Evolutionary conservation across 1,284 basidiomycete species (phyloP).

Genomic region (Hortiboletus rubellus): DNA sequence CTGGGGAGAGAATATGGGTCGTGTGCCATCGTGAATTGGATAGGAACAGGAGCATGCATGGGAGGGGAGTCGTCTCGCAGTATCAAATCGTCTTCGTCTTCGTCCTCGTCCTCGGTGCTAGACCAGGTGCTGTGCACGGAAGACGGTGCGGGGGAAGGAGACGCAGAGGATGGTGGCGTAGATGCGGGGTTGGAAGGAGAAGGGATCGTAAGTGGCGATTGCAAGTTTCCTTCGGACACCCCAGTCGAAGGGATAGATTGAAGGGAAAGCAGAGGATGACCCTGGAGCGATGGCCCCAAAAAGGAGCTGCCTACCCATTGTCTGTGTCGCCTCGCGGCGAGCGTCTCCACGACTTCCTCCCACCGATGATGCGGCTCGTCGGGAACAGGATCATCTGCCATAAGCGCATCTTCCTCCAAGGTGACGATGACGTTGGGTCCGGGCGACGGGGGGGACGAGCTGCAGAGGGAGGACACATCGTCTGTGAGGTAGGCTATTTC

Average conservation of each 20-base stretch:
- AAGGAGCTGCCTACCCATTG: neutral
- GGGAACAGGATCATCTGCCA: constrained; percentile 2
- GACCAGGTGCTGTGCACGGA: constrained; percentile 4
- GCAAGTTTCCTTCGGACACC: constrained; percentile 20
- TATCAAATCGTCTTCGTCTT: constrained; percentile 3
- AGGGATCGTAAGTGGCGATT: constrained; percentile 33
- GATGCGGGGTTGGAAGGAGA: constrained; percentile 14
- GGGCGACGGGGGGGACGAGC: constrained; percentile 27
- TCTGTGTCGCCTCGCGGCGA: constrained; percentile 2
- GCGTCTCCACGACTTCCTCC: constrained; percentile 16
- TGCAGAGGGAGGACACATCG: constrained; percentile 15
- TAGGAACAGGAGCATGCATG: neutral
- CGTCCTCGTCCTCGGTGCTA: constrained; percentile 19
- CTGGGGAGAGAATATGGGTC: neutral
- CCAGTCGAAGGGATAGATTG: constrained; percentile 30
- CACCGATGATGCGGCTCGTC: constrained; percentile 2
- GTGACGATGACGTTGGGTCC: constrained; percentile 15
- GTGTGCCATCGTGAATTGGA: neutral
- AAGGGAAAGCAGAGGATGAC: constrained; percentile 15
- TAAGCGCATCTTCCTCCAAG: constrained; percentile 17
- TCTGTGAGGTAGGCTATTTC: constrained; percentile 24
- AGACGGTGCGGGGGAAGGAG: constrained; percentile 13
- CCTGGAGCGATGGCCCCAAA: constrained; percentile 4
- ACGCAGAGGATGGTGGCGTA: constrained; percentile 18
- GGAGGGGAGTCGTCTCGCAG: neutral